Base-by-base conservation (phyloP, 2,329 filamentous ascomycete species). In the Diaporthe humulicola region DNA sequence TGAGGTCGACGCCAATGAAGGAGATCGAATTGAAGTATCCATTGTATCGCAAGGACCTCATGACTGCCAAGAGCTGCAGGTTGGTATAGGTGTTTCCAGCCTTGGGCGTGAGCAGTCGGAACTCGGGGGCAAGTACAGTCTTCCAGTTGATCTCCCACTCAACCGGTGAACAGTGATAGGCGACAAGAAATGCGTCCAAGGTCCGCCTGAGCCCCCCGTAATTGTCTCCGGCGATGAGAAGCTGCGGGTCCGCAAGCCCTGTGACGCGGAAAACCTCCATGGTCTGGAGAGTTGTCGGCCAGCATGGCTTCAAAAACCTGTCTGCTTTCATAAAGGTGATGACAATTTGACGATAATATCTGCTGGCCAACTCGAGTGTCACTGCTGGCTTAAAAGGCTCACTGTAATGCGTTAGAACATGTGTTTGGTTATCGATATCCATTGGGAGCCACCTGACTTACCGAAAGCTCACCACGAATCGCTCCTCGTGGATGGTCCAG, bases 21-120 rank as follows among this genome's bases (percentile, higher is more conserved):
- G 88, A 90, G n/a, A 91, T 80, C 0, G 88, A 88, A 74, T 88
- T 89, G 81, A 91, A 91, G 77, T 88, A 91, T 76, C 89, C 89
- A 71, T 91, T 91, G 79, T 90, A 91, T 14, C 89, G 85, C 74
- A 91, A 81, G 2, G 89, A 88, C 6, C 89, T 86, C 77, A 91
- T 86, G 1, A 90, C 86, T 14, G 89, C 89, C n/a, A 91, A 81
- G 4, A 91, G 82, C 79, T 91, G 89, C 50, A 88, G 80, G 5
- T 86, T 81, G 5, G 85, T 85, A 78, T 91, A 91, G 7, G 78
- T 78, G 2, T 79, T 77, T 4, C 82, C 82, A 3, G 81, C 81
- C 73, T 81, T 82, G 4, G 85, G 81, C 17, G 87, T 85, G 8
- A 90, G 81, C 25, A 91, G 82, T 12, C 88, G 86, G 74, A 91